Conservation (phyloP, 2,329 filamentous ascomycete species). For the Ceratocystis alfenasii region DNA sequence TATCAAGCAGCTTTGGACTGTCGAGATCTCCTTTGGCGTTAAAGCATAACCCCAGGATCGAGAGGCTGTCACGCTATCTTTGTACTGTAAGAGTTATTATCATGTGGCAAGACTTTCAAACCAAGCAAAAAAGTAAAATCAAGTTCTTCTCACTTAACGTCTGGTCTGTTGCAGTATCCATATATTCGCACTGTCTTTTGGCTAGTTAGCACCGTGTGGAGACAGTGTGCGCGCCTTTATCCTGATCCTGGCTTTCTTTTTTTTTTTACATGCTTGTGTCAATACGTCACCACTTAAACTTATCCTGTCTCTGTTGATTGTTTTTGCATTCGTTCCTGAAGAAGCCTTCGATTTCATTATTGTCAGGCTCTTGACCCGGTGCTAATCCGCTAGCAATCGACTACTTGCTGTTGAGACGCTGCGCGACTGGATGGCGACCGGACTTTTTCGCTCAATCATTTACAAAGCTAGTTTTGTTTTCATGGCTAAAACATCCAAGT, state of each 20-base stretch:
- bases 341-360: not conserved
- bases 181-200: not conserved
- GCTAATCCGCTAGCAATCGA: not conserved
- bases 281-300: conserved; percentile 10
- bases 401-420: not conserved
- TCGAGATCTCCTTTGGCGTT: too few species aligned
- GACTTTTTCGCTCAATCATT: not conserved
- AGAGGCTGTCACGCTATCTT: not conserved
- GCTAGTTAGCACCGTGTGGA: not conserved
- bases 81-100: not conserved
- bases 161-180: not conserved
- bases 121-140: not conserved
- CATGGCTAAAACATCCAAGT: not conserved
- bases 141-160: too few species aligned
- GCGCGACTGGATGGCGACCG: not conserved
- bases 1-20: too few species aligned
- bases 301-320: not conserved
- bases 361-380: conserved; percentile 5
- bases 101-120: not conserved
- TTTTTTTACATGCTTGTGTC: not conserved
- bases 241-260: not conserved
- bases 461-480: not conserved
- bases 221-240: not conserved
- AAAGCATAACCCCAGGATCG: too few species aligned
- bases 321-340: not conserved